Evolutionary conservation across 805 yeast genomes (phyloP), one percentile per base, ranked within the genome.

Genomic region (Nematodospora valgi): DNA sequence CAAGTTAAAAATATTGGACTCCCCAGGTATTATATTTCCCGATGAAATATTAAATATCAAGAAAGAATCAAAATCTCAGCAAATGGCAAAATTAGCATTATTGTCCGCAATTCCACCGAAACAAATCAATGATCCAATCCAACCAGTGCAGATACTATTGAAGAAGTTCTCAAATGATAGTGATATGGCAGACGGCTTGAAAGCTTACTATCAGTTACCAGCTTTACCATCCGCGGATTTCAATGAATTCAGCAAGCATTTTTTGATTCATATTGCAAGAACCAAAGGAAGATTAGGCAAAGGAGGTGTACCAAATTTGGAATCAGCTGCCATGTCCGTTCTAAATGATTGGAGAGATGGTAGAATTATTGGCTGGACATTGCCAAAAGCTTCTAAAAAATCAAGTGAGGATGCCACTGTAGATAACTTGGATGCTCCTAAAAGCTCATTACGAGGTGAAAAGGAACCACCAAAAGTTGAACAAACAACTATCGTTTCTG

Each of bases 1-100:
- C 54, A 88, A 88, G 59, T 74, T 91, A 49, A 86, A 84, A 60
- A 73, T 91, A 45, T 71, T 91, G 53, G 98, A 91, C 62, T 86
- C 96, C 36, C 98, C 98, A 34, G 98, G 98, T 56, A 93, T 91
- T 43, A 96, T 93, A 26, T 91, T 93, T 78, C 98, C 98, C 33
- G 82, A 76, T 46, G 75, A 65, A 42, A 34, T 63, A 20, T 35
- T 52, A 26, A 46, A 45, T 28, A 48, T 51, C 32, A 72, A 69
- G 47, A 73, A 69, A 48, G 65, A 65, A 44, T 59, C 67, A 39
- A 80, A 73, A 51, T 58, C 66, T 16, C 85, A 82, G 45, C 86
- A 82, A 57, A 85, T 83, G 52, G 94, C 98, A n/a, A 86, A 91
- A 52, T 70, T 93, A 44, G 86, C 93, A 5, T 71, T 93, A 39